Evolutionary conservation across 306 rosid species (phyloP).

Genomic region (Benincasa hispida): DNA sequence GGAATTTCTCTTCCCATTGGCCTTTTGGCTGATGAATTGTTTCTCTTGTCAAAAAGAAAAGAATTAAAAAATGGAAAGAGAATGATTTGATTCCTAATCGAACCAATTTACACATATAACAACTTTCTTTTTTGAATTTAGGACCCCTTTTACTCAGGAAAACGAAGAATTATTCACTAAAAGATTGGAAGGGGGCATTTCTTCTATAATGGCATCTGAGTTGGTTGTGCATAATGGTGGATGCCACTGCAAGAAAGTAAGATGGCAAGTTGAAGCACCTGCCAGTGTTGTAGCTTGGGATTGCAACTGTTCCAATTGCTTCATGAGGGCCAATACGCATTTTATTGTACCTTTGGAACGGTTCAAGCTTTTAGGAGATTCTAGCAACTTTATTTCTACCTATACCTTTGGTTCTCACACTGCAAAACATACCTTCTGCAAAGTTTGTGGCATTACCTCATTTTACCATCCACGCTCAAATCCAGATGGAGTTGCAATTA

Average conservation of each 20-base stretch:
- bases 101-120: not conserved
- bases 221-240: conserved; percentile 58
- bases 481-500: conserved; percentile 71
- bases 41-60: not conserved
- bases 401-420: conserved; percentile 69
- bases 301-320: conserved; percentile 73
- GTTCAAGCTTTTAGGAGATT: conserved; percentile 56
- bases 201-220: conserved; percentile 38
- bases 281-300: conserved; percentile 55
- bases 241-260: conserved; percentile 76
- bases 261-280: conserved; percentile 59
- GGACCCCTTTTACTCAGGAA: not conserved
- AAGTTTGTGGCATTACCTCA: conserved; percentile 77
- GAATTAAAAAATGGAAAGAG: not conserved
- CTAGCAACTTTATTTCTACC: conserved; percentile 48
- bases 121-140: not conserved
- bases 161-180: not conserved
- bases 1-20: not conserved
- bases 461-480: conserved; percentile 75
- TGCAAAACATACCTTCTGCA: conserved; percentile 81
- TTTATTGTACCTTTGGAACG: conserved; percentile 44
- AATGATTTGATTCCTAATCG: not conserved
- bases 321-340: conserved; percentile 54
- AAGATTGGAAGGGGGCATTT: not conserved
- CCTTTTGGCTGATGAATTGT: not conserved